Conservation (phyloP, 1,284 basidiomycete species). For the Leucoagaricus sp. region DNA sequence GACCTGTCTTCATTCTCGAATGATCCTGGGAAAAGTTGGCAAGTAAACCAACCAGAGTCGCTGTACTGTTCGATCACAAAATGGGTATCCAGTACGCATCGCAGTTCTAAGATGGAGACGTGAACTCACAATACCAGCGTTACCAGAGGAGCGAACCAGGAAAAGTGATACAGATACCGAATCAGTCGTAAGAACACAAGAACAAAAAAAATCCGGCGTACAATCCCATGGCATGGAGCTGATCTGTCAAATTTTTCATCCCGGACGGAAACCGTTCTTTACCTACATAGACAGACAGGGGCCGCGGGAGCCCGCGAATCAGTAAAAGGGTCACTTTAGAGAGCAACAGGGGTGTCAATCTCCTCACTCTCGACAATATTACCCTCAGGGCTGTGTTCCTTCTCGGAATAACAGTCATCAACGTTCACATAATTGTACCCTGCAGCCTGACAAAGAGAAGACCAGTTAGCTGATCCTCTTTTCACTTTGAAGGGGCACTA, state of each 20-base stretch:
- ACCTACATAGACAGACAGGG: too few species aligned
- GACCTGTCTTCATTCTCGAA: constrained; percentile 46
- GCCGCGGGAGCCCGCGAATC: too few species aligned
- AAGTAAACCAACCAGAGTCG: constrained; percentile 54
- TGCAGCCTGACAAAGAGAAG: constrained; percentile 38
- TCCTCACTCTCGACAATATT: constrained; percentile 46
- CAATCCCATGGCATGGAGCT: constrained; percentile 54
- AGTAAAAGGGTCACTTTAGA: constrained; percentile 12
- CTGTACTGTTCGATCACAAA: constrained; percentile 34
- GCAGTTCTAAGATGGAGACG: not conserved
- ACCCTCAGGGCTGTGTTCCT: constrained; percentile 44
- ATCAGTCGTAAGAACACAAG: too few species aligned
- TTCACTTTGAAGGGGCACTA: not conserved
- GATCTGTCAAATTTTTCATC: constrained; percentile 51
- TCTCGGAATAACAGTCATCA: constrained; percentile 61
- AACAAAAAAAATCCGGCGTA: too few species aligned
- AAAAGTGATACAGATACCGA: not conserved
- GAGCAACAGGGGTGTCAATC: not conserved
- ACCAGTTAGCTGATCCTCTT: not conserved
- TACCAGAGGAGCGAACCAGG: constrained; percentile 30
- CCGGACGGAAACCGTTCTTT: constrained; percentile 48
- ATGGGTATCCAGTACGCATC: not conserved
- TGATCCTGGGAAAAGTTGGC: constrained; percentile 49
- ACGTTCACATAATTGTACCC: constrained; percentile 57
- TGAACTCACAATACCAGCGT: constrained; percentile 50